Evolutionary conservation across 2,329 filamentous ascomycete genomes (phyloP).

Genomic region (Sphaerulina vaccinii): DNA sequence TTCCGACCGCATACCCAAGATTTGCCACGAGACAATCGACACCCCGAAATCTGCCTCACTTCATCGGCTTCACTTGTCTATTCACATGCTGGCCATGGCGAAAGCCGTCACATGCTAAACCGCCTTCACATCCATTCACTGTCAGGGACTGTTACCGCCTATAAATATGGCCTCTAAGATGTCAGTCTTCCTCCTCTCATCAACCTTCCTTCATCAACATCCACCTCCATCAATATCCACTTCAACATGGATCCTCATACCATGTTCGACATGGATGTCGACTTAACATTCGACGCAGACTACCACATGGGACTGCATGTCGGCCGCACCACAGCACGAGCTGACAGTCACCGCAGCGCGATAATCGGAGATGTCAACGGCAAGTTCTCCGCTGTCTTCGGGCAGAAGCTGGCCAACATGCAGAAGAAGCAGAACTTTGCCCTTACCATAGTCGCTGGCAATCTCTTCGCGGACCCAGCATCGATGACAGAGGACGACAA

Average conservation of each 20-base stretch:
- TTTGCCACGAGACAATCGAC: background rate
- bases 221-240: constrained; percentile 5
- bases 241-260: constrained; percentile 53
- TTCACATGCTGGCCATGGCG: constrained; percentile 2
- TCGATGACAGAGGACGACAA: constrained; percentile 50
- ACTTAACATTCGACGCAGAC: background rate
- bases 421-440: constrained; percentile 87
- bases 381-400: constrained; percentile 70
- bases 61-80: background rate
- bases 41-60: background rate
- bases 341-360: constrained; percentile 3
- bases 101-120: constrained; percentile 4
- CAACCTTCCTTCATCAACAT: background rate
- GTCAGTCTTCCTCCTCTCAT: background rate
- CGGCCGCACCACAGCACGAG: background rate
- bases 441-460: constrained; percentile 79
- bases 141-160: background rate
- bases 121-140: constrained; percentile 1
- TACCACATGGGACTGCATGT: constrained; percentile 9
- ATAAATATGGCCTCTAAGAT: constrained; percentile 13
- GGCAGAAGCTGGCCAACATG: constrained; percentile 69
- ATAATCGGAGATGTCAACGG: constrained; percentile 80
- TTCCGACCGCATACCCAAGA: background rate
- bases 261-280: constrained; percentile 56
- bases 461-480: constrained; percentile 67